Base-by-base conservation (phyloP, 306 rosid species). In the Potentilla sterilis region DNA sequence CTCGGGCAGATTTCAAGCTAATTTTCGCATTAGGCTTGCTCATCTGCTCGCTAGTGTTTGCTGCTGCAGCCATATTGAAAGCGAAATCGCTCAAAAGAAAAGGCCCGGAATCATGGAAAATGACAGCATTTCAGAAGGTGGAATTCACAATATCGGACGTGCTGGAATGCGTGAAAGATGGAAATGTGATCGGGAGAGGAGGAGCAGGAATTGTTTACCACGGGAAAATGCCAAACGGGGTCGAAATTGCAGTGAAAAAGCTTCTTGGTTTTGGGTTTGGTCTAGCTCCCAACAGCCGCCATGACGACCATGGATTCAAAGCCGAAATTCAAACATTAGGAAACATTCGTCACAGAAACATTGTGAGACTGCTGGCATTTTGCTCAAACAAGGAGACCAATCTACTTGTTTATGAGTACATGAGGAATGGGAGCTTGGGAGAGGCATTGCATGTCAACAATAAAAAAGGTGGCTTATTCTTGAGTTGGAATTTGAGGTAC, bases 121-220 rank as follows among this genome's bases (percentile, higher is more conserved):
- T 93, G 95, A 93, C 97, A 0, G 75, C 91, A 4, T 93, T 93
- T 44, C 87, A 88, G 34, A 93, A 91, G 78, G 75, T 87, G 38
- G 97, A 89, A 11, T 90, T 93, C 95, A 82, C 84, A 3, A 91
- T 88, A 18, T 28, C 83, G 0, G 97, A 93, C 81, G 77, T 93
- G 55, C 84, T 93, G 4, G 96, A 93, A 82, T 93, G 97, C 46
- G 89, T 93, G 54, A 91, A 88, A 69, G 98, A 93, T 13, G 98
- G 98, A 4, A 93, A 90, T 43, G 98, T 86, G 69, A 89, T 93
- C 4, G 98, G 98, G 24, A 75, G 89, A 84, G 98, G 98, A 46
- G 98, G 98, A 21, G 98, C 98, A 0, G 98, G 98, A 62, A 88
- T 90, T 9, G 98, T 93, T 14, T 93, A 90, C 89, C 98, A 93